A percentile compares a stretch with the other conserved stretches of the same genome.
Evolutionary conservation across 805 yeast genomes (phyloP).

Genomic region (Candida arabinofermentans): DNA sequence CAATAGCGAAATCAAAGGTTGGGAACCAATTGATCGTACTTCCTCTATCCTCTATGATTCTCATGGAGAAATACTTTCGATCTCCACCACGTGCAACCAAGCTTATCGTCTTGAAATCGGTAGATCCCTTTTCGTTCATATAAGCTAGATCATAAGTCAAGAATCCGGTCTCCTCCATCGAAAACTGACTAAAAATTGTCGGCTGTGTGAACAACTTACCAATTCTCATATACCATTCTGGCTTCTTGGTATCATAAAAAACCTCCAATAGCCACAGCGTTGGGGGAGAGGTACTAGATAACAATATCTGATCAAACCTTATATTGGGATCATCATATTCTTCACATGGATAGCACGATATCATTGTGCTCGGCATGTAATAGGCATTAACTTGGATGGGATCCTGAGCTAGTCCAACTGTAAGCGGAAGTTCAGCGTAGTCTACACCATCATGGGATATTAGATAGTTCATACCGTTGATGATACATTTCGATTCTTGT

Average conservation of each 20-base stretch:
- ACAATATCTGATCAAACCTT: slow-evolving; percentile 26
- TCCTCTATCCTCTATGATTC: slow-evolving; percentile 17
- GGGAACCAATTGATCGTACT: slow-evolving; percentile 24
- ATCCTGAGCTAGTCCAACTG: neutral
- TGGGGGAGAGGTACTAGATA: slow-evolving; percentile 18
- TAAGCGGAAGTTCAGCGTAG: slow-evolving; percentile 15
- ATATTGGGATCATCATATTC: slow-evolving; percentile 15
- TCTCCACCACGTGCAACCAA: slow-evolving; percentile 12
- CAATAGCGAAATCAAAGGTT: slow-evolving; percentile 21
- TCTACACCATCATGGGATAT: slow-evolving; percentile 27
- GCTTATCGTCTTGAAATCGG: slow-evolving; percentile 19
- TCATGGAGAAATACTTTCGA: slow-evolving; percentile 13
- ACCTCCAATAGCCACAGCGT: slow-evolving; percentile 27
- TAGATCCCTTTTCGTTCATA: slow-evolving; percentile 24
- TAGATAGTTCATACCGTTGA: slow-evolving; percentile 24
- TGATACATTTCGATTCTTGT: slow-evolving; percentile 19
- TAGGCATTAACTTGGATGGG: slow-evolving; percentile 16
- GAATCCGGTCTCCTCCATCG: slow-evolving; percentile 18
- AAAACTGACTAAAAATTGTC: slow-evolving; percentile 18
- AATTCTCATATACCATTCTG: slow-evolving; percentile 15
- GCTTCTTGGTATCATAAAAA: slow-evolving; percentile 13
- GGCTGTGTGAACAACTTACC: slow-evolving; percentile 22
- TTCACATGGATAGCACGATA: slow-evolving; percentile 14
- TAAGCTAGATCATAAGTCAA: slow-evolving; percentile 16
- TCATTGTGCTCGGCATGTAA: slow-evolving; percentile 20